Conservation (phyloP, 768 basidiomycete species). For the Collybia sp. region DNA sequence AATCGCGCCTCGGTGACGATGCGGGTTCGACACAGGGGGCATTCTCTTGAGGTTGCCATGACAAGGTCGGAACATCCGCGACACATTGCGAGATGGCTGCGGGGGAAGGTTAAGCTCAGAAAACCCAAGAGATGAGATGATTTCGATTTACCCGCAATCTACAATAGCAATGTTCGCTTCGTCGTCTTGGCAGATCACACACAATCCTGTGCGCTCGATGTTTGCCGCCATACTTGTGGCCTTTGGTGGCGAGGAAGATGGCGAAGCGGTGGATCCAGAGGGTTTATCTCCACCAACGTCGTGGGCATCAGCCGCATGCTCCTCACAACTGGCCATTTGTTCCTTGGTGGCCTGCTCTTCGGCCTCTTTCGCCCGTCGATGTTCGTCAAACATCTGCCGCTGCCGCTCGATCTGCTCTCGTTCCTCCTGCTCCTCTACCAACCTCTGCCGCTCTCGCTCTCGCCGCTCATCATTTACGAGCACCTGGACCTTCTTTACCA, state of each 20-base stretch:
- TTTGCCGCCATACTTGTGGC: conserved; percentile 31
- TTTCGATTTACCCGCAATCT: conserved; percentile 78
- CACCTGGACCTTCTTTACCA: conserved; percentile 65
- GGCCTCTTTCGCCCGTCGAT: conserved; percentile 14
- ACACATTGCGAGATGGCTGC: conserved; percentile 80
- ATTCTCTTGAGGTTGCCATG: conserved; percentile 78
- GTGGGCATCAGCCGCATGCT: conserved; percentile 7
- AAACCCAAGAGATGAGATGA: conserved; percentile 1
- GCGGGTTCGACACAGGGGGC: conserved; percentile 85
- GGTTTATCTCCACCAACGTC: conserved; percentile 8
- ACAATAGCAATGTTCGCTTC: conserved; percentile 92
- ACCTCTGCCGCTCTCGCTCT: conserved; percentile 45
- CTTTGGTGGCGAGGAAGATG: conserved; percentile 30
- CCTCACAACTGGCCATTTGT: conserved; percentile 15
- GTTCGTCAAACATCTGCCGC: conserved; percentile 29
- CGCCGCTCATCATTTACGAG: conserved; percentile 62
- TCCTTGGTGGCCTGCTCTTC: conserved; percentile 12
- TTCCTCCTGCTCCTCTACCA: conserved; percentile 41
- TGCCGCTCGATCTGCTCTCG: conserved; percentile 34
- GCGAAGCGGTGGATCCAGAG: conserved; percentile 15
- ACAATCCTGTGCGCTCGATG: conserved; percentile 70
- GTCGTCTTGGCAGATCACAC: conserved; percentile 91
- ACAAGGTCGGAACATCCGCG: conserved; percentile 73
- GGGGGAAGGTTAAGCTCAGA: conserved; percentile 2
- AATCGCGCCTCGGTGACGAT: conserved; percentile 82